Conservation (phyloP, 1,284 basidiomycete genomes). For the Pascua guehoae region DNA sequence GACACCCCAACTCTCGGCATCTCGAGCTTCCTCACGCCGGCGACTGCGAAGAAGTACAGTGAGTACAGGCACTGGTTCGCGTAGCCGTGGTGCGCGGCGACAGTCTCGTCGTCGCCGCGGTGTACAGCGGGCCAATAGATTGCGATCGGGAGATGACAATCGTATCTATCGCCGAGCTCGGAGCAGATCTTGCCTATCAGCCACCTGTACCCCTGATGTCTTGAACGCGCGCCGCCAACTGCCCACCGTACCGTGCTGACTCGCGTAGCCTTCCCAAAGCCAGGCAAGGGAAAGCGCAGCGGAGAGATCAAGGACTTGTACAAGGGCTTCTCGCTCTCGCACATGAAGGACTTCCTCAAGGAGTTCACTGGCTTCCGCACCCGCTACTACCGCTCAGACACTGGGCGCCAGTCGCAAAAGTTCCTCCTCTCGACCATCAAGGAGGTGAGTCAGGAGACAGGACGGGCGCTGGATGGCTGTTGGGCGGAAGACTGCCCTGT, state of each 20-base stretch:
- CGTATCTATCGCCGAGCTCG: too few relatives aligned
- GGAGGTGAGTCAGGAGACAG: constrained; percentile 39
- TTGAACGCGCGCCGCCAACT: too few relatives aligned
- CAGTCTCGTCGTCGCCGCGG: too few relatives aligned
- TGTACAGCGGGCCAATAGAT: too few relatives aligned
- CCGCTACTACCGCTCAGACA: constrained; percentile 57
- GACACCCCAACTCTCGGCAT: constrained; percentile 60
- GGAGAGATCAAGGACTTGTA: constrained; percentile 37
- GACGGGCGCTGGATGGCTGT: too few relatives aligned
- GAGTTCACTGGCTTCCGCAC: constrained; percentile 60
- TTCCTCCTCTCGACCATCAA: constrained; percentile 75
- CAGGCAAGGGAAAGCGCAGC: constrained; percentile 39
- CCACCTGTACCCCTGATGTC: too few relatives aligned
- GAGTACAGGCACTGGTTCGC: constrained; percentile 9
- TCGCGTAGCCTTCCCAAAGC: constrained; percentile 35
- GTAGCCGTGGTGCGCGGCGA: too few relatives aligned
- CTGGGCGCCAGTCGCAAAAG: constrained; percentile 67
- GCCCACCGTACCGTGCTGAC: background rate
- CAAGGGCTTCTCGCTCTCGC: constrained; percentile 36
- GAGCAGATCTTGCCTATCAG: too few relatives aligned
- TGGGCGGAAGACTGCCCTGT: too few relatives aligned
- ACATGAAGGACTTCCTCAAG: constrained; percentile 60
- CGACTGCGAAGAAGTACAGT: constrained; percentile 41
- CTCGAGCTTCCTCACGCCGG: constrained; percentile 39
- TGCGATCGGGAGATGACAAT: too few relatives aligned